Evolutionary conservation across 495 filamentous ascomycete species (phyloP).

Genomic region (Articulospora tetracladia): DNA sequence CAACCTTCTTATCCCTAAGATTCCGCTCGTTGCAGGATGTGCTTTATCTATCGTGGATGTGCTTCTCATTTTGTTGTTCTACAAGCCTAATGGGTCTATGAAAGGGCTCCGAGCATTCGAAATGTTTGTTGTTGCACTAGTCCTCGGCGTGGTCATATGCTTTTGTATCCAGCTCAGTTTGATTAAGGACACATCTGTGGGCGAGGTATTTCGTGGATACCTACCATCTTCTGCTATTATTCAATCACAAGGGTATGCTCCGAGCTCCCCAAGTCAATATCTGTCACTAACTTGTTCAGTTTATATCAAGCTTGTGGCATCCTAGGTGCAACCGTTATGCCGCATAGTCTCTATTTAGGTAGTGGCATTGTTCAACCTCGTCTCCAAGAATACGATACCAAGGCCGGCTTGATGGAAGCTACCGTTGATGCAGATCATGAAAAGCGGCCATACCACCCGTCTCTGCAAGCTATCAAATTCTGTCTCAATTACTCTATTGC

Average conservation of each 20-base stretch:
- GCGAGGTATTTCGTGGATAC: constrained; percentile 81
- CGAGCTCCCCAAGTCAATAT: neutral
- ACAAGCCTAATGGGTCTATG: constrained; percentile 72
- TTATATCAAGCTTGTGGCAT: constrained; percentile 91
- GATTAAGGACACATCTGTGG: constrained; percentile 63
- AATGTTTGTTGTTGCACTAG: constrained; percentile 71
- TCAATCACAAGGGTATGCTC: constrained; percentile 53
- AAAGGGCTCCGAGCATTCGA: constrained; percentile 74
- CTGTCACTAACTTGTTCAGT: constrained; percentile 36
- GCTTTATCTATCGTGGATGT: constrained; percentile 83
- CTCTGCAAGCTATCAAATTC: constrained; percentile 68
- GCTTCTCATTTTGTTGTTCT: constrained; percentile 81
- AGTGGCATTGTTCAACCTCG: constrained; percentile 83
- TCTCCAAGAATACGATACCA: constrained; percentile 71
- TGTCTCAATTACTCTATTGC: constrained; percentile 79
- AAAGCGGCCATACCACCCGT: constrained; percentile 68
- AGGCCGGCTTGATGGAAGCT: constrained; percentile 49
- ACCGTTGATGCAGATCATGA: constrained; percentile 21
- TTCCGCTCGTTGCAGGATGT: constrained; percentile 84
- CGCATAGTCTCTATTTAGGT: constrained; percentile 86
- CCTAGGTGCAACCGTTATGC: constrained; percentile 92
- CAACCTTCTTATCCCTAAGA: constrained; percentile 69
- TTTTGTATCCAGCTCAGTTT: constrained; percentile 86
- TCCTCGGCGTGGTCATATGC: constrained; percentile 83
- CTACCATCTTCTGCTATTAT: constrained; percentile 74